Evolutionary conservation across 202 grass and related monocot species (phyloP), one percentile per base, ranked within the genome.

Genomic region (Panicum virgatum): DNA sequence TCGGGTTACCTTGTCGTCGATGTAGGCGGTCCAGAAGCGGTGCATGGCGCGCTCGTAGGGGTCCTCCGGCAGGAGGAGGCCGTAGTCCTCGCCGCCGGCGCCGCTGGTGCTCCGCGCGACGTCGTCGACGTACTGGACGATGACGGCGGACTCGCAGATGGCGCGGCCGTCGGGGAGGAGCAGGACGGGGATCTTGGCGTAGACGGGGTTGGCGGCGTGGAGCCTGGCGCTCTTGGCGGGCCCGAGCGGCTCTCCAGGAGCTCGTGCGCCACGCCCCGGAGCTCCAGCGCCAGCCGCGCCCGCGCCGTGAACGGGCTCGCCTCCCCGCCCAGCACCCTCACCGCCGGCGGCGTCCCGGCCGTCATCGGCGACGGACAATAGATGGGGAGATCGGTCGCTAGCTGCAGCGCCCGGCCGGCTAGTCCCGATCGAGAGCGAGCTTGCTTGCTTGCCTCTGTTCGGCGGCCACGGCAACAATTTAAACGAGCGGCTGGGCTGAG

Each of bases 151-250:
- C 80, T 94, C 89, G 70, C 89, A 91, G 59, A 94, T 12, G 36
- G 86, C 45, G 75, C 86, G 82, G 69, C 75, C 84, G 70, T 80
- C 86, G 64, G 84, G 75, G 58, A 88, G 86, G 53, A 94, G 74
- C n/a, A 94, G 81, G 11, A 94, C 92, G 10, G 92, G 92, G 62
- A 94, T 86, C 86, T 91, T 94, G 38, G 58, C 68, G 78, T 89
- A 84, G 12, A 87, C 77, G 22, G 92, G 92, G 78, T 94, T 94
- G 18, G 83, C 87, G 67, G 72, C 87, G 80, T 89, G 86, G 39
- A 94, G 83, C 40, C 90, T 34, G 47, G 66, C 77, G 83, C 92
- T 94, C 80, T 94, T 94, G 7, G 5, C 3, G 0, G 69, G 71
- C 11, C 82, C 73, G 2, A 91, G 77, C 64, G 20, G 54, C 84